Evolutionary conservation across 306 rosid species (phyloP).

Genomic region (Carpinus viminea): DNA sequence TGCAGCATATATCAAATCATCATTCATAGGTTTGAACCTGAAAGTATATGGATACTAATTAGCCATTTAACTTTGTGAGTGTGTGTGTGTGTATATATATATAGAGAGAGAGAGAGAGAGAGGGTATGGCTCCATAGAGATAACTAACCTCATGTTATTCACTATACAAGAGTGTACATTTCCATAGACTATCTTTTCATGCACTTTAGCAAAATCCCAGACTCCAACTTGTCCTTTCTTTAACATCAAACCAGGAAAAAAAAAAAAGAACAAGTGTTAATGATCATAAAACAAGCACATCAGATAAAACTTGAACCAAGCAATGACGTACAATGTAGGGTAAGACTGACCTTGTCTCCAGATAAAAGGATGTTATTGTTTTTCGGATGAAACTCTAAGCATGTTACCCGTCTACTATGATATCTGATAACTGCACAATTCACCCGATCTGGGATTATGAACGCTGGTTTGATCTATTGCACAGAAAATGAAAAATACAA

Average conservation of each 20-base stretch:
- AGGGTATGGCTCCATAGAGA: slow-evolving; percentile 6
- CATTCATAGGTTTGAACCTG: slow-evolving; percentile 80
- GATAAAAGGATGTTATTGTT: slow-evolving; percentile 84
- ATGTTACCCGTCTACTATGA: slow-evolving; percentile 82
- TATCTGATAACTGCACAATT: slow-evolving; percentile 86
- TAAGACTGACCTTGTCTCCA: slow-evolving; percentile 76
- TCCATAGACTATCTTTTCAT: slow-evolving; percentile 85
- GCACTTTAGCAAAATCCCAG: slow-evolving; percentile 79
- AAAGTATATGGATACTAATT: slow-evolving; percentile 23
- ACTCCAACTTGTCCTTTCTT: slow-evolving; percentile 99
- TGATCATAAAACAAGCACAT: slow-evolving; percentile 12
- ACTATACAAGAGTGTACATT: slow-evolving; percentile 77
- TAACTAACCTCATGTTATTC: slow-evolving; percentile 80
- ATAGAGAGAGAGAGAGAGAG: not conserved
- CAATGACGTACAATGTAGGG: slow-evolving; percentile 7
- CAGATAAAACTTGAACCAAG: slow-evolving; percentile 10
- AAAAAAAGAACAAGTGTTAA: slow-evolving; percentile 22
- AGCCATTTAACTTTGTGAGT: slow-evolving; percentile 16
- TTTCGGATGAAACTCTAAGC: slow-evolving; percentile 94
- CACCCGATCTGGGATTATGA: slow-evolving; percentile 80
- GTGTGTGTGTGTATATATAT: slow-evolving; percentile 5
- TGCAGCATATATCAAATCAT: slow-evolving; percentile 70
- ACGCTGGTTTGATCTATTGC: slow-evolving; percentile 72
- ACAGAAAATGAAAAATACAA: slow-evolving; percentile 15
- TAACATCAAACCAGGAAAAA: slow-evolving; percentile 23